Percentiles rank a stretch among this genome's conserved stretches.
phyloP scores from a whole-genome alignment of 768 basidiomycete genomes.

The Ramaria sp. region DNA sequence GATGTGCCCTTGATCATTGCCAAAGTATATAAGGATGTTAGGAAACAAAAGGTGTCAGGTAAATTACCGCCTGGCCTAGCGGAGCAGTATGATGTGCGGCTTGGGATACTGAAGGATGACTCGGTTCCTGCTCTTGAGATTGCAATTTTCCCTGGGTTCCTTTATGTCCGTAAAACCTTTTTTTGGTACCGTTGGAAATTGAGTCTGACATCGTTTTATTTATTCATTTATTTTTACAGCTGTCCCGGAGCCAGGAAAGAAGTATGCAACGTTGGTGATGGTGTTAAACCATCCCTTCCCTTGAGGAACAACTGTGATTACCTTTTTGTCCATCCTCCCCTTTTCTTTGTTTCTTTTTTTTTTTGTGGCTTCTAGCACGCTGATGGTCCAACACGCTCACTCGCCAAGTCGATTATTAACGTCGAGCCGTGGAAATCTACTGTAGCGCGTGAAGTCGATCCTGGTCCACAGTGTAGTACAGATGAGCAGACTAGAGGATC shows the following conservation, averaged over 20 bases:
- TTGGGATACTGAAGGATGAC: slow-evolving; percentile 22
- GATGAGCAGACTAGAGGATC: slow-evolving; percentile 25
- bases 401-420: slow-evolving; percentile 16
- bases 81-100: slow-evolving; percentile 31
- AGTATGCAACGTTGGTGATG: slow-evolving; percentile 28
- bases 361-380: slow-evolving; percentile 11
- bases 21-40: slow-evolving; percentile 14
- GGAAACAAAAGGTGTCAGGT: slow-evolving; percentile 11
- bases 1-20: neutral
- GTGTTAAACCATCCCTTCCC: slow-evolving; percentile 35
- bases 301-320: slow-evolving; percentile 35
- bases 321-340: neutral
- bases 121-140: slow-evolving; percentile 14
- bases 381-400: slow-evolving; percentile 25
- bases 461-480: slow-evolving; percentile 21
- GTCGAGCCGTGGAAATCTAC: slow-evolving; percentile 22
- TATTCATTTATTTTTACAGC: too few species aligned
- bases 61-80: slow-evolving; percentile 21
- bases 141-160: neutral
- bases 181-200: too few species aligned
- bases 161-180: neutral
- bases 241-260: slow-evolving; percentile 23
- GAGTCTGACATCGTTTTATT: neutral
- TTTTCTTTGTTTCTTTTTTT: too few species aligned
- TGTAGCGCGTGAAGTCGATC: slow-evolving; percentile 22